Base-by-base conservation (phyloP, 73 alveolate species). In the Paramecium sexaurelia region DNA sequence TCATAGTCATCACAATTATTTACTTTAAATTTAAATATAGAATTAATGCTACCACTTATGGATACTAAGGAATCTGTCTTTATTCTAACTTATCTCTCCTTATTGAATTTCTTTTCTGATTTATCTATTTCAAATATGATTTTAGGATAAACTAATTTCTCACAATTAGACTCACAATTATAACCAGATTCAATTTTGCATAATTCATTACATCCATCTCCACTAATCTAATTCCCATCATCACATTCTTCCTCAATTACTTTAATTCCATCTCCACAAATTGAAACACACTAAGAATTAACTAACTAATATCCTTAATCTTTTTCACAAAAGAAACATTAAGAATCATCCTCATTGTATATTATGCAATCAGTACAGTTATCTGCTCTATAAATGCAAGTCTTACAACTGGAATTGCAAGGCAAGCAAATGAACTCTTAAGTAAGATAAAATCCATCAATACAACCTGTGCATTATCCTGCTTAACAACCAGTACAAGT, bases 111-210 rank as follows among this genome's bases (percentile, higher is more conserved):
- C 29, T 40, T 29, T 0, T 78, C 90, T 51, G 67, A 51, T 37
- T 22, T 41, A 13, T 43, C 24, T 27, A 41, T 4, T 33, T 73
- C 87, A n/a, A 73, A 36, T 19, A 78, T 3, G 22, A 78, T 20
- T 20, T 3, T 17, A 3, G 71, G 75, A 78, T 78, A 41, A 17
- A 19, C 22, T n/a, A 15, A 3, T 40, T 45, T 40, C 41, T 39
- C 24, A 45, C 90, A 78, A 7, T 10, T 4, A 11, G 68, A 10
- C 0, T 19, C 40, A 78, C 90, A 78, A 5, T 41, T 20, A 10
- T 7, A 39, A 36, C 90, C 90, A 15, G n/a, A 2, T 78, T 78
- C 90, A 78, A 78, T 45, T n/a, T 78, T 37, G 22, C 90, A 78
- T 2, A 8, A 0, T 24, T 17, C 39, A 78, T 78, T 45, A 78